phyloP scores from a whole-genome alignment of 2,329 filamentous ascomycete genomes.

The Trichophyton benhamiae region DNA sequence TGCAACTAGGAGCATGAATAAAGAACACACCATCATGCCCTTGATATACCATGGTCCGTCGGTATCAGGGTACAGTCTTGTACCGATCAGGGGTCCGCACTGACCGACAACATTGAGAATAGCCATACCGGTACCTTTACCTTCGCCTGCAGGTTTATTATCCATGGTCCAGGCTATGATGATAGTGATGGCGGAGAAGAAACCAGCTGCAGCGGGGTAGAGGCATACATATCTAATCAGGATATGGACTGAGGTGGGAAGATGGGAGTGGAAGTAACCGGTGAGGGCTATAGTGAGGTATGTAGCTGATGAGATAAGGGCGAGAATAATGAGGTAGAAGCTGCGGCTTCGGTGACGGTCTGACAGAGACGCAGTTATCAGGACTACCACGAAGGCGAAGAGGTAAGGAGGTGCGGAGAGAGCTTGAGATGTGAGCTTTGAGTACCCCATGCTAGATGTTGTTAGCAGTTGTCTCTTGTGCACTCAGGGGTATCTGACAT shows the following conservation, averaged over 20 bases:
- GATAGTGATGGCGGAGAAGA: slow-evolving; percentile 72
- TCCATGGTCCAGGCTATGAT: slow-evolving; percentile 84
- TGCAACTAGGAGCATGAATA: slow-evolving; percentile 51
- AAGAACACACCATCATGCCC: slow-evolving; percentile 52
- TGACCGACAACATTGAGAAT: slow-evolving; percentile 73
- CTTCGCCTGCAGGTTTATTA: slow-evolving; percentile 59
- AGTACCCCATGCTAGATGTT: slow-evolving; percentile 52
- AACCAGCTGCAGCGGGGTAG: slow-evolving; percentile 66
- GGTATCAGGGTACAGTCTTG: slow-evolving; percentile 47
- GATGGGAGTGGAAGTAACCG: slow-evolving; percentile 31
- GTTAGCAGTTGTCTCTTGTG: slow-evolving; percentile 10
- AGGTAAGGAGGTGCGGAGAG: slow-evolving; percentile 74
- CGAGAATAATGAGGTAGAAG: slow-evolving; percentile 55
- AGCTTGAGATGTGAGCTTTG: slow-evolving; percentile 55
- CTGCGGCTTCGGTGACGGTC: slow-evolving; percentile 54
- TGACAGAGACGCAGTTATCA: slow-evolving; percentile 59
- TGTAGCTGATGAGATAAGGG: slow-evolving; percentile 54
- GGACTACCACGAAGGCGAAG: slow-evolving; percentile 57
- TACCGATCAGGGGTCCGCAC: slow-evolving; percentile 61
- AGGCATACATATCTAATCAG: slow-evolving; percentile 56
- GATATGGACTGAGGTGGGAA: slow-evolving; percentile 23
- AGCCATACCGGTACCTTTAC: slow-evolving; percentile 64
- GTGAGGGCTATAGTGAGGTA: slow-evolving; percentile 49
- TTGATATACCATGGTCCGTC: slow-evolving; percentile 50
- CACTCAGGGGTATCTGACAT: slow-evolving; percentile 11